Conservation (phyloP, 1,284 basidiomycete species). For the Marasmius sp. region DNA sequence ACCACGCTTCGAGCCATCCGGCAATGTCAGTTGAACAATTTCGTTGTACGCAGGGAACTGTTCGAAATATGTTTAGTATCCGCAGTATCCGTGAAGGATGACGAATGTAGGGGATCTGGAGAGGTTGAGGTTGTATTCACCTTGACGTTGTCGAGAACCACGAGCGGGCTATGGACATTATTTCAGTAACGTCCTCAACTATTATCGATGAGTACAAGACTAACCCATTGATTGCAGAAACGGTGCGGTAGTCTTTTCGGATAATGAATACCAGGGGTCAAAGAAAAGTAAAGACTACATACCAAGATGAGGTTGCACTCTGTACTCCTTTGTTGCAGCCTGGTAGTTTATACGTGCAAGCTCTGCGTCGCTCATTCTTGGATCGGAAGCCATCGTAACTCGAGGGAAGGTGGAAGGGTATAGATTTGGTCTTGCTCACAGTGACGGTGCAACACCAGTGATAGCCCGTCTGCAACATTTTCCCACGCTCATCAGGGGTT, state of each 20-base stretch:
- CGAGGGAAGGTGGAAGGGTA: conserved; percentile 9
- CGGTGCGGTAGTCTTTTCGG: conserved; percentile 86
- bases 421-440: neutral
- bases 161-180: conserved; percentile 69
- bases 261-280: conserved; percentile 11
- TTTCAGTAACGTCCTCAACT: conserved; percentile 17
- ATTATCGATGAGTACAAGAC: conserved; percentile 22
- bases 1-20: conserved; percentile 93
- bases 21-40: conserved; percentile 94
- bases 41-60: conserved; percentile 99
- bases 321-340: conserved; percentile 83
- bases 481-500: neutral
- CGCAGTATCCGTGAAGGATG: no score
- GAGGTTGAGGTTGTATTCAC: conserved; percentile 39
- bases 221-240: conserved; percentile 95
- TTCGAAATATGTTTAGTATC: conserved; percentile 14
- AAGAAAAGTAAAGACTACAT: conserved; percentile 26
- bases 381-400: conserved; percentile 46
- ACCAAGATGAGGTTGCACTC: conserved; percentile 90
- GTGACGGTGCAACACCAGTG: neutral
- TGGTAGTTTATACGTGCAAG: conserved; percentile 84
- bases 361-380: conserved; percentile 71
- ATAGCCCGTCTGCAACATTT: neutral
- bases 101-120: conserved; percentile 6
- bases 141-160: conserved; percentile 98